A percentile compares a stretch with the other conserved stretches of the same genome.
Evolutionary conservation across 352 stramenopile genomes (phyloP).

Genomic region (Phytophthora hybrid): DNA sequence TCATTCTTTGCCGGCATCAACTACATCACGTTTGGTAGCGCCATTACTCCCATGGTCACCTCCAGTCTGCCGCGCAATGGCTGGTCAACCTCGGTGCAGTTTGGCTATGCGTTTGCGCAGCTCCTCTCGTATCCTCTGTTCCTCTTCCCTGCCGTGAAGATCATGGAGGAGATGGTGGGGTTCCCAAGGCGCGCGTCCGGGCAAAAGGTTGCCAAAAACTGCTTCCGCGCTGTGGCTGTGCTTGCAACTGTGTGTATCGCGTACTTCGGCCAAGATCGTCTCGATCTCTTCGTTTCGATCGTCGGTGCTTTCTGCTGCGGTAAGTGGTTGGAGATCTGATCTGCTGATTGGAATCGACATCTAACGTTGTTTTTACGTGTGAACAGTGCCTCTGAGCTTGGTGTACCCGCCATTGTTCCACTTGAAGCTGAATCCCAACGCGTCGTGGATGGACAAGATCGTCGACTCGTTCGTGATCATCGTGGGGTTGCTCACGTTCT

Average conservation of each 20-base stretch:
- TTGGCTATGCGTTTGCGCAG: slow-evolving; percentile 80
- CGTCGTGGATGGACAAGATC: slow-evolving; percentile 57
- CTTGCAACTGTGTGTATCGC: slow-evolving; percentile 70
- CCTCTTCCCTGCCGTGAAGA: slow-evolving; percentile 83
- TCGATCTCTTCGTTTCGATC: slow-evolving; percentile 88
- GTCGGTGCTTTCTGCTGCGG: slow-evolving; percentile 85
- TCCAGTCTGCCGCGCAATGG: slow-evolving; percentile 76
- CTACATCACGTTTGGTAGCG: slow-evolving; percentile 78
- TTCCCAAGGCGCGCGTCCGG: slow-evolving; percentile 73
- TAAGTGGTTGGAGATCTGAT: slow-evolving; percentile 38
- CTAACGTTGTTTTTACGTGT: slow-evolving; percentile 16
- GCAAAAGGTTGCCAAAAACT: slow-evolving; percentile 80
- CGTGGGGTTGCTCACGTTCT: slow-evolving; percentile 78
- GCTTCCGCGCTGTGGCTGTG: slow-evolving; percentile 72
- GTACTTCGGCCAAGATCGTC: slow-evolving; percentile 76
- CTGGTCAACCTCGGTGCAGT: slow-evolving; percentile 81
- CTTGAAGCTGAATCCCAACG: slow-evolving; percentile 69
- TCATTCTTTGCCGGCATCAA: slow-evolving; percentile 84
- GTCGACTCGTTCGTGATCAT: slow-evolving; percentile 66
- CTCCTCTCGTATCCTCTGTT: slow-evolving; percentile 85
- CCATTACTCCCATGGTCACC: slow-evolving; percentile 73
- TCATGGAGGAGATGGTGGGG: slow-evolving; percentile 85
- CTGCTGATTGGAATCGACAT: slow-evolving; percentile 1
- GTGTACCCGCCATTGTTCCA: slow-evolving; percentile 86
- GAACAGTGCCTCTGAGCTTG: slow-evolving; percentile 78